These are phyloP conservation scores for Solanum lignicaule DNA, from an alignment of 257 asterid species.

Conservation along the genomic window DNA sequence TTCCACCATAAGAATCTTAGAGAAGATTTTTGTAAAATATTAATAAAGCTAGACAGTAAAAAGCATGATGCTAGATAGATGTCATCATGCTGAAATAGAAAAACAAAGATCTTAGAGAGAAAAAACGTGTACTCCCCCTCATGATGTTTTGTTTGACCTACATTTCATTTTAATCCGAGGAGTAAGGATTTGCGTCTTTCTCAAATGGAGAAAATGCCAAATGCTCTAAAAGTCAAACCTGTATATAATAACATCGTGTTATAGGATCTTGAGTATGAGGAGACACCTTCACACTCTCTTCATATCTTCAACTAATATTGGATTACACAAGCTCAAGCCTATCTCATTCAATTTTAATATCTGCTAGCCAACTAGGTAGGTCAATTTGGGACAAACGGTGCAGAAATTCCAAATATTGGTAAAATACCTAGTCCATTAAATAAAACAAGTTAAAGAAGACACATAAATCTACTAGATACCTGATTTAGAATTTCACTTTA, in stretches of 20 bases:
- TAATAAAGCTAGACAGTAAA: background rate
- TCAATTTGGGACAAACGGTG: background rate
- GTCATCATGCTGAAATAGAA: background rate
- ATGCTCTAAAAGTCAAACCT: background rate
- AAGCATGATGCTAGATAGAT: background rate
- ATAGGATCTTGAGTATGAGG: background rate
- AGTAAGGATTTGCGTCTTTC: background rate
- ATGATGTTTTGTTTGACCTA: background rate
- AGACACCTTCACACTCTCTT: background rate
- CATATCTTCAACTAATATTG: background rate
- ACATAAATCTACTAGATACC: background rate
- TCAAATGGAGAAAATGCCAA: background rate
- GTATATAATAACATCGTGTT: background rate
- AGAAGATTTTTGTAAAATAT: background rate
- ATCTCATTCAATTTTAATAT: background rate
- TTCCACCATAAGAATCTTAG: background rate
- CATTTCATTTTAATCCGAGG: background rate
- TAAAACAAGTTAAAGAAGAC: background rate
- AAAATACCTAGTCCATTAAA: background rate
- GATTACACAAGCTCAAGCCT: background rate
- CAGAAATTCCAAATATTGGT: background rate
- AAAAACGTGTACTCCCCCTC: background rate
- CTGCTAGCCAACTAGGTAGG: background rate
- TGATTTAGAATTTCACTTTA: background rate
- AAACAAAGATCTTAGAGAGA: background rate